These are phyloP conservation scores for Nicotiana otophora DNA, from an alignment of 257 asterid species.

Conservation along the genomic window DNA sequence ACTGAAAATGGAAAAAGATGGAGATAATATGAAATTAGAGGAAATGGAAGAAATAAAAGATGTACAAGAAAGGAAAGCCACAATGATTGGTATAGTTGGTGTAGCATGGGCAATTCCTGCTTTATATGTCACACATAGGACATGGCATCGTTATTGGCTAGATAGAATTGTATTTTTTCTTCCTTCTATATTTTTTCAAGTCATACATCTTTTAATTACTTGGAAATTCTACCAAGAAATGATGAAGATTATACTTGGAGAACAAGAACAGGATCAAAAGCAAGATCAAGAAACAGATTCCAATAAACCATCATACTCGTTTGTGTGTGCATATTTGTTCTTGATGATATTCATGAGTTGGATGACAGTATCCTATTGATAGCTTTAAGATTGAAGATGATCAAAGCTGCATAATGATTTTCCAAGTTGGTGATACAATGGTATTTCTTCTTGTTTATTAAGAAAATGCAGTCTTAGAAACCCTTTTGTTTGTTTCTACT, in stretches of 20 bases:
- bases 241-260: background rate
- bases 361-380: background rate
- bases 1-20: background rate
- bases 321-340: background rate
- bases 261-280: background rate
- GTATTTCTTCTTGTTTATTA: too few species aligned
- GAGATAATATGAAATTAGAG: slow-evolving; percentile 5
- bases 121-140: slow-evolving; percentile 3
- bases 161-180: background rate
- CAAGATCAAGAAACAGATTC: background rate
- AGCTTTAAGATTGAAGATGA: background rate
- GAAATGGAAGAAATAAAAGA: slow-evolving; percentile 8
- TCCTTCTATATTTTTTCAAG: background rate
- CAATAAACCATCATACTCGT: background rate
- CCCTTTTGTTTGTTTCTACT: too few species aligned
- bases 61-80: slow-evolving; percentile 4
- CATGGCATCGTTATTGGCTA: slow-evolving; percentile 10
- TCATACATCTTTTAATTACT: background rate
- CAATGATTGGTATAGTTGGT: slow-evolving; percentile 4
- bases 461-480: too few species aligned
- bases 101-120: slow-evolving; percentile 9
- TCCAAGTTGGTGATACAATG: background rate
- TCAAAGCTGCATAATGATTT: background rate
- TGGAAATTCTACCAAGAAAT: slow-evolving; percentile 7
- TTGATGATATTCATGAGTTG: slow-evolving; percentile 1